Conservation (phyloP, 148 eudicot genomes). For the Heliosperma pusillum region DNA sequence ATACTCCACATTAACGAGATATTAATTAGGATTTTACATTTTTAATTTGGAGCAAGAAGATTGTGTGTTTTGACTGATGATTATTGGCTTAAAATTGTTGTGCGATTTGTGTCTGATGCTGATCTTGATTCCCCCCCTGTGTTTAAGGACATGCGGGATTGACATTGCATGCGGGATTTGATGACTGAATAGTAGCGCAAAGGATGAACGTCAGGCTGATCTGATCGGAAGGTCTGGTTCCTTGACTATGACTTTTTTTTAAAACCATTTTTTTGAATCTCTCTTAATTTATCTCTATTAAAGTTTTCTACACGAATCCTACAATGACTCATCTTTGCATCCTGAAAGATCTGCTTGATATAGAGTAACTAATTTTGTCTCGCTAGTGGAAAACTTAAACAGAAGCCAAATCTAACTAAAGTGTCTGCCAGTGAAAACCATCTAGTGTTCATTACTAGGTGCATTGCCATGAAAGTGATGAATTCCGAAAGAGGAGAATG, state of each 20-base stretch:
- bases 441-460: too few species aligned
- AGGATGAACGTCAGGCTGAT: slow-evolving; percentile 77
- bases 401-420: too few species aligned
- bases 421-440: too few species aligned
- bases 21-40: neutral
- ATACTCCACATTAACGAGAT: neutral
- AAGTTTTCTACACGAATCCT: too few species aligned
- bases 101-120: neutral
- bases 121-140: neutral
- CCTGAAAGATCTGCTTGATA: too few species aligned
- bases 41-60: neutral
- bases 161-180: neutral
- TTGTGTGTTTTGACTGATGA: neutral
- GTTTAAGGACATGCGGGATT: neutral
- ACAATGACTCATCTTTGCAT: too few species aligned
- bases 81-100: neutral
- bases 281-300: too few species aligned
- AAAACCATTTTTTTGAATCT: too few species aligned
- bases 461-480: too few species aligned
- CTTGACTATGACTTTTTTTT: neutral
- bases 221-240: slow-evolving; percentile 65
- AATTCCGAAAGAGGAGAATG: too few species aligned
- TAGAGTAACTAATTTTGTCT: too few species aligned
- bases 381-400: too few species aligned
- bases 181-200: slow-evolving; percentile 64